phyloP scores from a whole-genome alignment of 73 alveolate species.

The Stentor roeselii region DNA sequence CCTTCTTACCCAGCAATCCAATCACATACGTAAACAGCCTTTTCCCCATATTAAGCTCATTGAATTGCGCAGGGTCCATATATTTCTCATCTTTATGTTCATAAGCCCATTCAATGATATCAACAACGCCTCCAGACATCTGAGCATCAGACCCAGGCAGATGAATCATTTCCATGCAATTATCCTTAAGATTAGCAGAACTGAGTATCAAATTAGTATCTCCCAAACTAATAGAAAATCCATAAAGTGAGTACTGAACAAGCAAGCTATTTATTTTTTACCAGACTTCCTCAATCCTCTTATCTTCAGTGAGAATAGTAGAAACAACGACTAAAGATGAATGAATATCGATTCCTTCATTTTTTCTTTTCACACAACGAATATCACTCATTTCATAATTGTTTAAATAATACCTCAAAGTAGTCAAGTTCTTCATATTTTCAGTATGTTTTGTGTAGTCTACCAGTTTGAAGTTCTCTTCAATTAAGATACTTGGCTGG shows the following conservation, averaged over 20 bases:
- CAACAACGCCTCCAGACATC: not conserved
- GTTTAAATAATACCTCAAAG: not conserved
- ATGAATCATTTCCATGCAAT: not conserved
- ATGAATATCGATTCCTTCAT: not conserved
- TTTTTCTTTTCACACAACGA: not conserved
- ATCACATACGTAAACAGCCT: constrained; percentile 1
- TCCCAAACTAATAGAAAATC: not conserved
- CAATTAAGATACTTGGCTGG: not conserved
- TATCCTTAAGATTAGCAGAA: not conserved
- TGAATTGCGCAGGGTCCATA: not conserved
- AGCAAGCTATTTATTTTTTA: not conserved
- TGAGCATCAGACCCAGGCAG: constrained; percentile 18
- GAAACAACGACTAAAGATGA: not conserved
- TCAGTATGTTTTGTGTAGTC: not conserved
- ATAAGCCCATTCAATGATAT: constrained; percentile 20
- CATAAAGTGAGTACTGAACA: constrained; percentile 4
- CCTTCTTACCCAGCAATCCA: constrained; percentile 37
- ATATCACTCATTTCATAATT: not conserved
- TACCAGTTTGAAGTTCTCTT: not conserved
- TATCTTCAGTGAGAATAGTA: not conserved
- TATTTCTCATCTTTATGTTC: constrained; percentile 23
- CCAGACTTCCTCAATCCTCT: not conserved
- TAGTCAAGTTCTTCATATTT: not conserved
- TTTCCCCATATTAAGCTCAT: constrained; percentile 23
- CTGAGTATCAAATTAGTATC: not conserved